These are phyloP conservation scores for Melastoma malabathricum DNA, from an alignment of 345 rosid species.

Conservation along the genomic window DNA sequence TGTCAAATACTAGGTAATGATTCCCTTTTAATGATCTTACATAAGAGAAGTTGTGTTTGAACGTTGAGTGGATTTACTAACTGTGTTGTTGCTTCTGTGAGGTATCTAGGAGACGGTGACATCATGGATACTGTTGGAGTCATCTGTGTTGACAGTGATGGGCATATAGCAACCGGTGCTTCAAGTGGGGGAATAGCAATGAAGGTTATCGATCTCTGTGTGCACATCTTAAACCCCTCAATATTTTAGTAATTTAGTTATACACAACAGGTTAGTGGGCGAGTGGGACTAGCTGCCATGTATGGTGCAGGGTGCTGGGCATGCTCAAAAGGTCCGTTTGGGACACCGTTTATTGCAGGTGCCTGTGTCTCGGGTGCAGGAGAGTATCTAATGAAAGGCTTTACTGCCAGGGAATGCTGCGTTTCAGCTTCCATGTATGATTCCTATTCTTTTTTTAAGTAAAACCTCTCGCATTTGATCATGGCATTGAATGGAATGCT, in stretches of 20 bases:
- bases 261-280: slow-evolving; percentile 58
- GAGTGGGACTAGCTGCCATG: slow-evolving; percentile 85
- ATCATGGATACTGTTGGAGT: slow-evolving; percentile 91
- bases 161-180: slow-evolving; percentile 71
- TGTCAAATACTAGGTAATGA: not conserved
- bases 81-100: slow-evolving; percentile 1
- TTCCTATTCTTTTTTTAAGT: not conserved
- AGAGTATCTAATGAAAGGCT: slow-evolving; percentile 83
- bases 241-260: not conserved
- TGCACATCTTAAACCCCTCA: not conserved
- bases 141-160: slow-evolving; percentile 75
- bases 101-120: slow-evolving; percentile 28
- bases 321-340: slow-evolving; percentile 56
- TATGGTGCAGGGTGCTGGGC: slow-evolving; percentile 99
- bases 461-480: no score
- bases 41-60: not conserved
- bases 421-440: slow-evolving; percentile 58
- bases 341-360: slow-evolving; percentile 57
- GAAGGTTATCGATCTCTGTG: slow-evolving; percentile 35
- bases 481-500: no score
- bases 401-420: slow-evolving; percentile 87
- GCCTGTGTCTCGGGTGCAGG: slow-evolving; percentile 90
- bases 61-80: no score
- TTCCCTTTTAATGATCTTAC: not conserved
- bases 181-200: slow-evolving; percentile 95